phyloP scores from a whole-genome alignment of 1,139 yeast species.

The Candida tropicalis region DNA sequence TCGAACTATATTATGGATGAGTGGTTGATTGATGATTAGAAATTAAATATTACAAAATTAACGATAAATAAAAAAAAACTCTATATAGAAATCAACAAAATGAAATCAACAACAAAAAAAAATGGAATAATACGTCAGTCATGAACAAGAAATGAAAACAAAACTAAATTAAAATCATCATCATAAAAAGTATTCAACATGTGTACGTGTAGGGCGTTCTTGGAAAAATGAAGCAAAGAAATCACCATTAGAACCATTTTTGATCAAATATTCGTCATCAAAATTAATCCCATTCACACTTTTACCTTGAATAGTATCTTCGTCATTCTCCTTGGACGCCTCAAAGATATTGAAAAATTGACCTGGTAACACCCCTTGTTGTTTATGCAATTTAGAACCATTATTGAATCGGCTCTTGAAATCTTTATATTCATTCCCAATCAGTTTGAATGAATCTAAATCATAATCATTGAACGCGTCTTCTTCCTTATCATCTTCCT shows the following conservation, averaged over 20 bases:
- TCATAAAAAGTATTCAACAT: slow-evolving; percentile 72
- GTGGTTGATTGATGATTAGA: too few relatives aligned
- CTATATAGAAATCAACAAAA: slow-evolving; percentile 3
- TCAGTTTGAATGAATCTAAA: slow-evolving; percentile 2
- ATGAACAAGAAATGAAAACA: background rate
- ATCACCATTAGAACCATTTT: slow-evolving; percentile 11
- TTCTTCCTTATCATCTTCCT: slow-evolving; percentile 9
- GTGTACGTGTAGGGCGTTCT: slow-evolving; percentile 38
- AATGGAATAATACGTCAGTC: slow-evolving; percentile 3
- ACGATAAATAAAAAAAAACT: background rate
- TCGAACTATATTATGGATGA: slow-evolving; percentile 81
- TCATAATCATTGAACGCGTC: slow-evolving; percentile 4
- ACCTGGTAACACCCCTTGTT: slow-evolving; percentile 38
- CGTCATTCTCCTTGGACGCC: slow-evolving; percentile 88
- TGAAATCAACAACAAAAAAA: background rate
- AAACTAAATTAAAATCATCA: background rate
- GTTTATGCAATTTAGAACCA: slow-evolving; percentile 12
- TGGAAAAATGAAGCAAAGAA: slow-evolving; percentile 25
- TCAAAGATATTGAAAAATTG: slow-evolving; percentile 89
- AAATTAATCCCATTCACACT: slow-evolving; percentile 39
- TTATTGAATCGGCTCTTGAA: slow-evolving; percentile 18
- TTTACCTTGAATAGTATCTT: slow-evolving; percentile 45
- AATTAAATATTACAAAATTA: slow-evolving; percentile 10
- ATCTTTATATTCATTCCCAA: slow-evolving; percentile 9
- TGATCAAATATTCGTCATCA: slow-evolving; percentile 16